These are phyloP conservation scores for Cucumis variabilis DNA, from an alignment of 331 rosid genomes.

Conservation along the genomic window DNA sequence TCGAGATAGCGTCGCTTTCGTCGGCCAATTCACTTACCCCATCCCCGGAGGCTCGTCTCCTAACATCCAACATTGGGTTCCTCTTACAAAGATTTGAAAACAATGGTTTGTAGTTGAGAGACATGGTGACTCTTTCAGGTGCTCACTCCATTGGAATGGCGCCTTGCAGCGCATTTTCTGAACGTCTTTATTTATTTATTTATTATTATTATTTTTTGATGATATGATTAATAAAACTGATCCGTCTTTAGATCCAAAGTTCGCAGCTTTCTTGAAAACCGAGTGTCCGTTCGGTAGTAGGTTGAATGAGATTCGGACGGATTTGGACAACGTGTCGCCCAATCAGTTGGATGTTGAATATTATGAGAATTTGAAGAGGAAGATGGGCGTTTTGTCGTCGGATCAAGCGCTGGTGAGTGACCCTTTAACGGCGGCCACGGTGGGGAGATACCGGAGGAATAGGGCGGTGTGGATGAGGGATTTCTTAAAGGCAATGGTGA, in stretches of 20 bases:
- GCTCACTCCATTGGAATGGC: slow-evolving; percentile 49
- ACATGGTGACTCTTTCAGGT: slow-evolving; percentile 49
- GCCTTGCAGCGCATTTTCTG: slow-evolving; percentile 38
- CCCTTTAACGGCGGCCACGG: slow-evolving; percentile 16
- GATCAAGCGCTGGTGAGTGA: slow-evolving; percentile 17
- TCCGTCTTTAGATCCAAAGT: slow-evolving; percentile 16
- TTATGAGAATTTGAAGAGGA: slow-evolving; percentile 1
- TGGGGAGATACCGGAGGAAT: background rate
- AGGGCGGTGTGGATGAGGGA: slow-evolving; percentile 21
- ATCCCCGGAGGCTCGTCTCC: slow-evolving; percentile 40
- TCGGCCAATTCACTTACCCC: slow-evolving; percentile 38
- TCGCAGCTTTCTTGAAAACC: background rate
- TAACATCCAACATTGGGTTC: slow-evolving; percentile 28
- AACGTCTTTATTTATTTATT: background rate
- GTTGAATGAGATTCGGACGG: background rate
- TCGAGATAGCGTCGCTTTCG: slow-evolving; percentile 33
- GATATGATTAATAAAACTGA: background rate
- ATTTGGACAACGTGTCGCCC: slow-evolving; percentile 25
- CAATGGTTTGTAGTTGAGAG: slow-evolving; percentile 40
- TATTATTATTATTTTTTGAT: no score
- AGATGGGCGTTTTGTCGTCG: slow-evolving; percentile 20
- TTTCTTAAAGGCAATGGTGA: slow-evolving; percentile 32
- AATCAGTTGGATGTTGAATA: slow-evolving; percentile 2
- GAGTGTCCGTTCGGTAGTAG: background rate
- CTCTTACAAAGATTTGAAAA: slow-evolving; percentile 23